Base-by-base conservation (phyloP, 257 asterid species). In the Solanum medicagineum region DNA sequence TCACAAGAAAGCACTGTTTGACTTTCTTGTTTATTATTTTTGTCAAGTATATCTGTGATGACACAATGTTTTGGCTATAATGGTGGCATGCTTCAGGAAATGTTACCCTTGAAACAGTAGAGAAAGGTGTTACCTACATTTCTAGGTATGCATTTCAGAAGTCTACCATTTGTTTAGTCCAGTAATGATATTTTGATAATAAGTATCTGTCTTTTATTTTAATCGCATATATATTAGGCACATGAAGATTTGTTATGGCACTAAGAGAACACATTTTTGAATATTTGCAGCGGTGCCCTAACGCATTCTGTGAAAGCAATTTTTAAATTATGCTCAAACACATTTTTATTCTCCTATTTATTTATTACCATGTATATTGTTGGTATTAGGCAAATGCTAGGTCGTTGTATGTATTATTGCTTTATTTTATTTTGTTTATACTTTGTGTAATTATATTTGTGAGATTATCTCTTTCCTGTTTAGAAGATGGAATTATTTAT, bases 81-180 rank as follows among this genome's bases (percentile, higher is more conserved):
- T 62, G 60, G 83, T 89, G 82, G 83, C 92, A 96, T 98, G 98
- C 99, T 19, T 96, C 99, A 84, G 99, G 99, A 88, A 96, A 96
- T 90, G 98, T 96, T 82, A 96, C 98, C 83, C 92, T 95, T 85
- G 97, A 96, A 84, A 95, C 97, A 12, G 95, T 94, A 98, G 99
- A 85, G 95, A 93, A 88, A 93, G 98, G 98, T 62, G 99, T 96
- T 68, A 93, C 95, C 86, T 96, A 92, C 90, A 95, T 96, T 85
- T 96, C 99, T 12, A 96, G 98, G 98, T 70, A 70, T 42, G 29
- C 79, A 40, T 70, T 69, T 40, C 29, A 17, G 10, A 51, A 53
- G 26, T 22, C 26, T 4, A 68, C 45, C 44, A 24, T 63, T 83
- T 65, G 85, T 68, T 32, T 70, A 8, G 2, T 53, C 63, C 47